Percentiles rank a stretch among this genome's conserved stretches.
Evolutionary conservation across 1,284 basidiomycete genomes (phyloP).

Genomic region (Coniophora puteana): DNA sequence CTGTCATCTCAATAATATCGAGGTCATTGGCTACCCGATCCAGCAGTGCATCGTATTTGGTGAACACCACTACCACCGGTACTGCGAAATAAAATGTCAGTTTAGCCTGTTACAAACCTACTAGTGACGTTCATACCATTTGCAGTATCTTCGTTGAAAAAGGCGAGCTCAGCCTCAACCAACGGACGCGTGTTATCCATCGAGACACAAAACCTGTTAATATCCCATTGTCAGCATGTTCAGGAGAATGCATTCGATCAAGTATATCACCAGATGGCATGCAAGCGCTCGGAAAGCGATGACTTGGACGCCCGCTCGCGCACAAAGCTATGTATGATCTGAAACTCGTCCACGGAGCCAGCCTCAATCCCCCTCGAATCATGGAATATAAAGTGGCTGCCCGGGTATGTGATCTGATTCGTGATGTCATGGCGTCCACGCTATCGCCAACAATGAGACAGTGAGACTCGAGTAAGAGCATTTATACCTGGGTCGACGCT

Average conservation of each 20-base stretch:
- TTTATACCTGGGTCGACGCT: slow-evolving; percentile 7
- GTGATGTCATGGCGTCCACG: slow-evolving; percentile 17
- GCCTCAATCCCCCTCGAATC: slow-evolving; percentile 23
- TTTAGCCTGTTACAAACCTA: background rate
- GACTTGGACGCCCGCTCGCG: slow-evolving; percentile 1
- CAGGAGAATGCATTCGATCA: background rate
- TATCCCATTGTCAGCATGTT: background rate
- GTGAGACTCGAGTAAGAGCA: too few relatives aligned
- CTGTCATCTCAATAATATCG: too few relatives aligned
- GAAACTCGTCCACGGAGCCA: slow-evolving; percentile 14
- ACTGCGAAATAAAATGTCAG: background rate
- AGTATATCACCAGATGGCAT: slow-evolving; percentile 22
- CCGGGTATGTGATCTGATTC: slow-evolving; percentile 12
- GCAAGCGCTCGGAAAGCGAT: slow-evolving; percentile 14
- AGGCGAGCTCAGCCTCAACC: slow-evolving; percentile 3
- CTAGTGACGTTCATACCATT: slow-evolving; percentile 1
- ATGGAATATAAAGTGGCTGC: slow-evolving; percentile 18
- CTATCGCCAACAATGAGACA: too few relatives aligned
- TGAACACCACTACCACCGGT: slow-evolving; percentile 6
- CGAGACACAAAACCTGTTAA: slow-evolving; percentile 8
- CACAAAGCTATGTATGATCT: slow-evolving; percentile 17
- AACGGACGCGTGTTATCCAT: slow-evolving; percentile 5
- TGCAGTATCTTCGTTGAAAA: slow-evolving; percentile 5
- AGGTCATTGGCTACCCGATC: background rate
- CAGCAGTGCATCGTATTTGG: slow-evolving; percentile 5